phyloP scores from a whole-genome alignment of 1,284 basidiomycete species.

The Cryptococcus depauperatus region DNA sequence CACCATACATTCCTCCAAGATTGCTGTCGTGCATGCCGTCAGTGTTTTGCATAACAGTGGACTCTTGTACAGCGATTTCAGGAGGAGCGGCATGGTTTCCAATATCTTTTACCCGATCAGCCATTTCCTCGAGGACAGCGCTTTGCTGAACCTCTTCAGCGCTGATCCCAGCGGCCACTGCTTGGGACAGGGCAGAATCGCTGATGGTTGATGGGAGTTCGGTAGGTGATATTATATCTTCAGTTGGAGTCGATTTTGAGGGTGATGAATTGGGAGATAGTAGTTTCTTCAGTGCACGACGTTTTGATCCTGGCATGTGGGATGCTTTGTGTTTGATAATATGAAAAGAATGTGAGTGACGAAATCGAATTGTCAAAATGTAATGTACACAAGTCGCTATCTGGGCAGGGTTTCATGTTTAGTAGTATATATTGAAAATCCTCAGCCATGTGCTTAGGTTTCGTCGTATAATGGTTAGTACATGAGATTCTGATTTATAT shows the following conservation, averaged over 20 bases:
- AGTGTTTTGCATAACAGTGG: conserved; percentile 25
- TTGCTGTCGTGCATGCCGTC: no score
- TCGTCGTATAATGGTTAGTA: no score
- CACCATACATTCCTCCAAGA: conserved; percentile 2
- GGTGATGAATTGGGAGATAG: conserved; percentile 19
- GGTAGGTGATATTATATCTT: neutral
- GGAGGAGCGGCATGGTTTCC: conserved; percentile 12
- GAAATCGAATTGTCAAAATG: no score
- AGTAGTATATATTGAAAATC: no score
- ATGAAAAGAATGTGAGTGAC: neutral
- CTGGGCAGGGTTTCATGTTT: no score
- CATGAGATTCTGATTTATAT: no score
- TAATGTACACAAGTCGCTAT: no score
- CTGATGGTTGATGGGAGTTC: neutral
- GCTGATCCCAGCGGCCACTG: neutral
- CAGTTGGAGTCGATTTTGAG: neutral
- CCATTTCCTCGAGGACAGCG: conserved; percentile 25
- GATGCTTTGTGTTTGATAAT: neutral
- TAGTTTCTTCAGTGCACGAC: conserved; percentile 41
- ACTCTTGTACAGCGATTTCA: conserved; percentile 10
- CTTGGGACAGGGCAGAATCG: neutral
- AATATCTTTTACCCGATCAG: conserved; percentile 17
- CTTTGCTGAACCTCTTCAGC: conserved; percentile 16
- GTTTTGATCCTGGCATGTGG: conserved; percentile 42
- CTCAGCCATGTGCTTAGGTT: no score